phyloP scores from a whole-genome alignment of 805 yeast genomes.

The Metschnikowia matae region DNA sequence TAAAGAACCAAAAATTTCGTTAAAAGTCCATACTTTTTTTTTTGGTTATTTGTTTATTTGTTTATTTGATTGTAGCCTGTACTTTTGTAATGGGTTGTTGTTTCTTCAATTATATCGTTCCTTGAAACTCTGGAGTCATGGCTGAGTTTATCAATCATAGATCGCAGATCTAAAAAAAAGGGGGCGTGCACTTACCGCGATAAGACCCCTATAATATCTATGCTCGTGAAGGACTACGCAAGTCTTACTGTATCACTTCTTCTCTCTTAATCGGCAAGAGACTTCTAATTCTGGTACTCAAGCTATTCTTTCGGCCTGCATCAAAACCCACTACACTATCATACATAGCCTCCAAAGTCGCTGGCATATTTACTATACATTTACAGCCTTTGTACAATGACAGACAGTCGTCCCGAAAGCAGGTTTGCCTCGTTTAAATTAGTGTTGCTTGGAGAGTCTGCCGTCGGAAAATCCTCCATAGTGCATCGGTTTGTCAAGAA shows the following conservation, averaged over 20 bases:
- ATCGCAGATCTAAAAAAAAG: not conserved
- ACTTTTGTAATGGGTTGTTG: not conserved
- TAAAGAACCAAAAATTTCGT: not conserved
- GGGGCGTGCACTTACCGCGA: slow-evolving; percentile 9
- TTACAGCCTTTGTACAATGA: slow-evolving; percentile 2
- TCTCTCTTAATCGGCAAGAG: not conserved
- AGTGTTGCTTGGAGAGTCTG: slow-evolving; percentile 94
- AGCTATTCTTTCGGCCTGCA: not conserved
- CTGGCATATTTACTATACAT: not conserved
- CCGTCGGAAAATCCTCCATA: slow-evolving; percentile 93
- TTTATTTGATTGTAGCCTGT: not conserved
- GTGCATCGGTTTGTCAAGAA: slow-evolving; percentile 90
- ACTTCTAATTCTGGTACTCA: not conserved
- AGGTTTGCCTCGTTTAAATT: slow-evolving; percentile 65
- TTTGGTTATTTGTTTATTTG: too few relatives aligned
- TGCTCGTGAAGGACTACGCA: slow-evolving; percentile 2
- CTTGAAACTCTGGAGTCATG: not conserved
- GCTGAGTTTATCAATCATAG: not conserved
- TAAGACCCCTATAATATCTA: slow-evolving; percentile 2
- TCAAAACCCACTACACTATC: not conserved
- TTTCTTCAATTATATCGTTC: too few relatives aligned
- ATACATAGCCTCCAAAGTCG: not conserved
- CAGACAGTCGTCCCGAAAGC: slow-evolving; percentile 9
- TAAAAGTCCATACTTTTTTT: not conserved
- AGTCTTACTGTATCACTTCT: not conserved